phyloP scores from a whole-genome alignment of 805 yeast genomes.

The Saccharomycopsis microspora region DNA sequence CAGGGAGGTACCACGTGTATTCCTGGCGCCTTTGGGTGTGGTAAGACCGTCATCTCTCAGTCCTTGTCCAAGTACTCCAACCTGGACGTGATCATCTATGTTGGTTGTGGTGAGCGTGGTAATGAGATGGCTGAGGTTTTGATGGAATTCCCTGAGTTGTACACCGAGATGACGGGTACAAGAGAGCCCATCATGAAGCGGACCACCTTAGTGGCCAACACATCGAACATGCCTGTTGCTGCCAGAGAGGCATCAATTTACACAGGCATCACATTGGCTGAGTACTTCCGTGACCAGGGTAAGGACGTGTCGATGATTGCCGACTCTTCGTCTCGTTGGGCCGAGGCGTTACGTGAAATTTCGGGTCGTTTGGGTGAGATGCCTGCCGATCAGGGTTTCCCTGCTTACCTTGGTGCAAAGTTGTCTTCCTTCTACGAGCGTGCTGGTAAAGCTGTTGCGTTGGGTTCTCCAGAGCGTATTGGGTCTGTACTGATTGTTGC shows the following conservation, averaged over 20 bases:
- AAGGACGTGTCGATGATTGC: conserved; percentile 99
- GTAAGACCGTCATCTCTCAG: conserved; percentile 97
- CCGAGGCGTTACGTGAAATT: conserved; percentile 98
- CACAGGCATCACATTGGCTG: conserved; percentile 98
- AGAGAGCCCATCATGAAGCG: conserved; percentile 99
- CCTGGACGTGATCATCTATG: conserved; percentile 93
- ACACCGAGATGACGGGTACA: conserved; percentile 80
- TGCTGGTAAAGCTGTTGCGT: conserved; percentile 92
- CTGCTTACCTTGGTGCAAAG: conserved; percentile 98
- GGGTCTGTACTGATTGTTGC: conserved; percentile 99
- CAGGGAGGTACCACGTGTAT: conserved; percentile 99
- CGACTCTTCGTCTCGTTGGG: conserved; percentile 99
- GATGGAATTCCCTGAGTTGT: conserved; percentile 98
- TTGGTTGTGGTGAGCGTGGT: conserved; percentile 95
- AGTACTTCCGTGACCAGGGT: conserved; percentile 99
- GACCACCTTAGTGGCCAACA: conserved; percentile 95
- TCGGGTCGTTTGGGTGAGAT: conserved; percentile 99
- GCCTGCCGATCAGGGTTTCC: conserved; percentile 99
- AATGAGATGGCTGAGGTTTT: conserved; percentile 99
- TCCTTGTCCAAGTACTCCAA: conserved; percentile 94
- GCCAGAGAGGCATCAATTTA: conserved; percentile 99
- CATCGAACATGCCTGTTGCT: conserved; percentile 99
- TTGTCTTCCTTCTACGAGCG: conserved; percentile 98
- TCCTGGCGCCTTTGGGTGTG: conserved; percentile 99
- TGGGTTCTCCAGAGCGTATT: conserved; percentile 92